Conservation (phyloP, 2,329 filamentous ascomycete genomes). For the Lecanicillium sp. region DNA sequence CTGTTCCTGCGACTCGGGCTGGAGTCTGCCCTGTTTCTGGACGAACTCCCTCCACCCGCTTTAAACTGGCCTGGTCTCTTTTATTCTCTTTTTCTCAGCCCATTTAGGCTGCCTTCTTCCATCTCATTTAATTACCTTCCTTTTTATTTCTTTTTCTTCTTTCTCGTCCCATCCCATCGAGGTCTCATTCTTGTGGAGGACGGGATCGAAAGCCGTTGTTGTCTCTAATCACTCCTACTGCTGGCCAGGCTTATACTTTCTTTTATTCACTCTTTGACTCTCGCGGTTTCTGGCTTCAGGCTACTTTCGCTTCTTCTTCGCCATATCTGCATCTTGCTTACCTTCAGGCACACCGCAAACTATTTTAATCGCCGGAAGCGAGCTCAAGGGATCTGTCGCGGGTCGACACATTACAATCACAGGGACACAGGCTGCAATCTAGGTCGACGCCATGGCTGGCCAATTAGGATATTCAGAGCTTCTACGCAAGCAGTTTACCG, state of each 20-base stretch:
- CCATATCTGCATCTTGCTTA: too few species aligned
- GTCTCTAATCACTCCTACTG: slow-evolving; percentile 27
- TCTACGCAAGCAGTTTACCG: slow-evolving; percentile 57
- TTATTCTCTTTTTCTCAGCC: slow-evolving; percentile 7
- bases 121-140: slow-evolving; percentile 5
- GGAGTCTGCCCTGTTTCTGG: slow-evolving; percentile 4
- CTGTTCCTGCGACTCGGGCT: slow-evolving; percentile 6
- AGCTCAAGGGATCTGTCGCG: slow-evolving; percentile 35
- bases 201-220: slow-evolving; percentile 11
- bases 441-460: slow-evolving; percentile 24
- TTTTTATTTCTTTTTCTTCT: slow-evolving; percentile 15
- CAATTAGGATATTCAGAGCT: slow-evolving; percentile 34
- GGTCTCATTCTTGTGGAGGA: slow-evolving; percentile 9
- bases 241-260: slow-evolving; percentile 47
- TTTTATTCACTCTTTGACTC: slow-evolving; percentile 16
- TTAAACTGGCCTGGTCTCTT: neutral
- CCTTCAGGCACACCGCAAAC: too few species aligned
- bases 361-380: too few species aligned
- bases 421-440: slow-evolving; percentile 9
- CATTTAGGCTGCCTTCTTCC: slow-evolving; percentile 5
- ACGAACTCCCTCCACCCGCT: neutral
- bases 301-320: too few species aligned
- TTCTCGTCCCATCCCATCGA: slow-evolving; percentile 7
- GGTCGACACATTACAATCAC: slow-evolving; percentile 42
- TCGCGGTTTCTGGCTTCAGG: too few species aligned